Evolutionary conservation across 2,329 filamentous ascomycete genomes (phyloP).

Genomic region (Diaporthe ilicicola): DNA sequence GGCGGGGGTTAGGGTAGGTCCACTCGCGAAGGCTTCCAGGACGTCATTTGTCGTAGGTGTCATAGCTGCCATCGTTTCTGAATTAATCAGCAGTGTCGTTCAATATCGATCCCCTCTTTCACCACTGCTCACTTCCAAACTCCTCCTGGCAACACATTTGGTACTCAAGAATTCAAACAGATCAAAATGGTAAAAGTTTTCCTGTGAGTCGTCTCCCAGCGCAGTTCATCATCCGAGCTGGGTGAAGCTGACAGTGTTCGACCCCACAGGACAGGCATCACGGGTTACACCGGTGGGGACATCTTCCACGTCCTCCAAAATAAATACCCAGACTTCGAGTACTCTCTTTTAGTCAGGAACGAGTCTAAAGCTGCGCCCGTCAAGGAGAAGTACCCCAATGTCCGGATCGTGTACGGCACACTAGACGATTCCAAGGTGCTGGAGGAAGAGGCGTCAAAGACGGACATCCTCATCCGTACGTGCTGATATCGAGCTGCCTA

Average conservation of each 20-base stretch:
- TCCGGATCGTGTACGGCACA: constrained; percentile 58
- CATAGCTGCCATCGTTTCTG: not conserved
- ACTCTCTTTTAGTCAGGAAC: constrained; percentile 56
- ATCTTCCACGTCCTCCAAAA: constrained; percentile 51
- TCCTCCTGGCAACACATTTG: not conserved
- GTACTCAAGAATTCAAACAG: not conserved
- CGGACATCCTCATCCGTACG: constrained; percentile 60
- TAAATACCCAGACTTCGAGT: constrained; percentile 53
- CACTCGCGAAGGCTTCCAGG: not conserved
- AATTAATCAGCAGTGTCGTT: not conserved
- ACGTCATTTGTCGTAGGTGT: not conserved
- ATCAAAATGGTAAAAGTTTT: constrained; percentile 17
- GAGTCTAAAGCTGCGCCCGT: constrained; percentile 56
- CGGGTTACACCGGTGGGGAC: constrained; percentile 63
- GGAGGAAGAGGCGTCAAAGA: constrained; percentile 58
- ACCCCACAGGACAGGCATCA: constrained; percentile 36
- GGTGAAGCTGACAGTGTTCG: not conserved
- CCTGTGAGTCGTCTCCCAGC: not conserved
- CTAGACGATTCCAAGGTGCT: constrained; percentile 57
- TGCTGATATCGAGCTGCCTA: constrained; percentile 16
- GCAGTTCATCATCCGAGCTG: not conserved
- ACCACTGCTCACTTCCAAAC: no score
- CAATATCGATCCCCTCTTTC: not conserved
- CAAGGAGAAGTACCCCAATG: constrained; percentile 54
- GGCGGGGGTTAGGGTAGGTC: constrained; percentile 8